These are phyloP conservation scores for Bacidia rubella DNA, from an alignment of 495 filamentous ascomycete genomes.

Conservation along the genomic window DNA sequence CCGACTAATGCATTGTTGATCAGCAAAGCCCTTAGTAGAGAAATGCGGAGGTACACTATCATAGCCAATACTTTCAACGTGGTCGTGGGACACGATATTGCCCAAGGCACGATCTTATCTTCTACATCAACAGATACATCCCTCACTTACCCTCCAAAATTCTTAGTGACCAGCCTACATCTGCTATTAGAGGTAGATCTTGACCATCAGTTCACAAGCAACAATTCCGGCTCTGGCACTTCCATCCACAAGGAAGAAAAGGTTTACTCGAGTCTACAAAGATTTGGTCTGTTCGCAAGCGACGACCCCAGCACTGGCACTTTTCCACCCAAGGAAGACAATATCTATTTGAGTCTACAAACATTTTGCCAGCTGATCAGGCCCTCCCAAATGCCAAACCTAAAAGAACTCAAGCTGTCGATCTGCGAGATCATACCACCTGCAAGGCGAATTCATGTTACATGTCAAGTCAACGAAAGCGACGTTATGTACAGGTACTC, in stretches of 20 bases:
- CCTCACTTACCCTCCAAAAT: background rate
- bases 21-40: background rate
- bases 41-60: background rate
- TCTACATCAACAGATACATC: background rate
- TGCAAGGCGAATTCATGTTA: background rate
- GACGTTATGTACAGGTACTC: background rate
- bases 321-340: no score
- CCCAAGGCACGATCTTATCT: background rate
- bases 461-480: background rate
- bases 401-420: background rate
- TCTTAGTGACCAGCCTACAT: background rate
- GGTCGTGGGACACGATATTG: background rate
- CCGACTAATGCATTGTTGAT: background rate
- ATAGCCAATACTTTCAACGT: background rate
- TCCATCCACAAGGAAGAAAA: no score
- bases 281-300: background rate
- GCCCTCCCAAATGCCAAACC: background rate
- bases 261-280: background rate
- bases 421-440: background rate
- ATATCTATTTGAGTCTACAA: background rate
- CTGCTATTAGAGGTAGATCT: background rate
- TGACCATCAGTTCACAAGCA: background rate
- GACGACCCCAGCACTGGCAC: no score
- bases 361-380: background rate
- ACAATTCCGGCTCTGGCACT: background rate